phyloP scores from a whole-genome alignment of 805 yeast genomes.

The Debaryomyces castellii region DNA sequence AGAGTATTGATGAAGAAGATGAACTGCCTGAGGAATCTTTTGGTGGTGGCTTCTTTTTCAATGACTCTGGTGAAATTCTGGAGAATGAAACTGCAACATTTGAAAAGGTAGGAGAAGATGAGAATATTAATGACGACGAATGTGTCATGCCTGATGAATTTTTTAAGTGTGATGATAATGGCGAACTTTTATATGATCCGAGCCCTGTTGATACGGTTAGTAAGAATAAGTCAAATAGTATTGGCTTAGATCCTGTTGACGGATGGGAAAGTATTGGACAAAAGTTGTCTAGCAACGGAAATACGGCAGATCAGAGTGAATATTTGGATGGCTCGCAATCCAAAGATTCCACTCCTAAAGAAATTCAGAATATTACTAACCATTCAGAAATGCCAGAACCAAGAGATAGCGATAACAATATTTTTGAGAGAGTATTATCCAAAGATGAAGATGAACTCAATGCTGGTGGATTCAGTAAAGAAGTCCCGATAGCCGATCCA shows the following conservation, averaged over 20 bases:
- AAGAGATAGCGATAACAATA: no score
- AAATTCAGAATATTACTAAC: no score
- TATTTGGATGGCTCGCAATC: no score
- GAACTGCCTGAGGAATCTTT: constrained; percentile 21
- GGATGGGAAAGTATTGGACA: no score
- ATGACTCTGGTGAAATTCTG: neutral
- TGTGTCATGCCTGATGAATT: constrained; percentile 18
- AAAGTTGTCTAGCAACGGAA: no score
- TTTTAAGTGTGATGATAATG: constrained; percentile 15
- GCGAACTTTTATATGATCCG: constrained; percentile 24
- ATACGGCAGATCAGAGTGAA: no score
- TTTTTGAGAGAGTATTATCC: no score
- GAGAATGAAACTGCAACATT: neutral
- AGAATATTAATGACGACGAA: neutral
- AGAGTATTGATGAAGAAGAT: neutral
- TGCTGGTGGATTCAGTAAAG: no score
- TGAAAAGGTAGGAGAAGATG: neutral
- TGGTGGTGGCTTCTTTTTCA: neutral
- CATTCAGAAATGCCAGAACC: no score
- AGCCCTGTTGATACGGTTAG: neutral
- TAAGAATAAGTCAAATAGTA: neutral
- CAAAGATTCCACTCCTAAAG: neutral
- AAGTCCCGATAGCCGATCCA: no score
- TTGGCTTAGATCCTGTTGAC: neutral
- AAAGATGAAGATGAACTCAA: neutral